Evolutionary conservation across 2,329 filamentous ascomycete species (phyloP).

Genomic region (Chrysoporthe deuterocubensis): DNA sequence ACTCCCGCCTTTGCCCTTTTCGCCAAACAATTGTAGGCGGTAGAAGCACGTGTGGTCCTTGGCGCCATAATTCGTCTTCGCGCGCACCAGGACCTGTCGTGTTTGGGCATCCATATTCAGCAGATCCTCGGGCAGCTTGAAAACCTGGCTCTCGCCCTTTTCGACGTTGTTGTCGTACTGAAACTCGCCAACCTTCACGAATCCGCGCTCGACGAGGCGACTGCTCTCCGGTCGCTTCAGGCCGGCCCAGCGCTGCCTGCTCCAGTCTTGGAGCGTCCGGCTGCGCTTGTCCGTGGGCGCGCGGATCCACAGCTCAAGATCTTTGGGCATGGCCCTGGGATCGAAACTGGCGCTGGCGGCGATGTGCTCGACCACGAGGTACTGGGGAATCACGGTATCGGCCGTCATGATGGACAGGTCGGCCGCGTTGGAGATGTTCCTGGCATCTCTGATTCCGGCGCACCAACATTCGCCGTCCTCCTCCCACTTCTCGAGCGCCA

Average conservation of each 20-base stretch:
- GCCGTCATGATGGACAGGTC: slow-evolving; percentile 68
- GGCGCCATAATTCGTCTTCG: slow-evolving; percentile 62
- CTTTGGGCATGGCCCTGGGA: slow-evolving; percentile 63
- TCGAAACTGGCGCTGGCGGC: slow-evolving; percentile 63
- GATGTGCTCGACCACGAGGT: slow-evolving; percentile 76
- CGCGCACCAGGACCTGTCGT: slow-evolving; percentile 57
- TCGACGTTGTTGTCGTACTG: slow-evolving; percentile 54
- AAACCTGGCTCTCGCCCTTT: slow-evolving; percentile 49
- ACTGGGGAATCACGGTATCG: slow-evolving; percentile 64
- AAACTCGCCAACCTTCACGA: slow-evolving; percentile 62
- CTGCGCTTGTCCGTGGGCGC: slow-evolving; percentile 52
- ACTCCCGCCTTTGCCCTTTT: slow-evolving; percentile 35
- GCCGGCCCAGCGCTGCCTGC: slow-evolving; percentile 43
- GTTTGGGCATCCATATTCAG: slow-evolving; percentile 52
- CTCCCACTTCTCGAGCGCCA: slow-evolving; percentile 71
- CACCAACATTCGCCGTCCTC: slow-evolving; percentile 92
- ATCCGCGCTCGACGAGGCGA: slow-evolving; percentile 43
- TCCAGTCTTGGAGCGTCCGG: slow-evolving; percentile 48
- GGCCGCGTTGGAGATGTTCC: slow-evolving; percentile 56
- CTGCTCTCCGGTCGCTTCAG: slow-evolving; percentile 28
- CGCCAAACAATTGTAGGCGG: slow-evolving; percentile 61
- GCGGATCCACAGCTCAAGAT: slow-evolving; percentile 72
- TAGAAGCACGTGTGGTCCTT: slow-evolving; percentile 68
- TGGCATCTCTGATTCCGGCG: slow-evolving; percentile 52
- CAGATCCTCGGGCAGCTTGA: slow-evolving; percentile 57